A percentile compares a stretch with the other conserved stretches of the same genome.
Conservation (phyloP, 1,139 yeast genomes). For the Yamadazyma sp. region DNA sequence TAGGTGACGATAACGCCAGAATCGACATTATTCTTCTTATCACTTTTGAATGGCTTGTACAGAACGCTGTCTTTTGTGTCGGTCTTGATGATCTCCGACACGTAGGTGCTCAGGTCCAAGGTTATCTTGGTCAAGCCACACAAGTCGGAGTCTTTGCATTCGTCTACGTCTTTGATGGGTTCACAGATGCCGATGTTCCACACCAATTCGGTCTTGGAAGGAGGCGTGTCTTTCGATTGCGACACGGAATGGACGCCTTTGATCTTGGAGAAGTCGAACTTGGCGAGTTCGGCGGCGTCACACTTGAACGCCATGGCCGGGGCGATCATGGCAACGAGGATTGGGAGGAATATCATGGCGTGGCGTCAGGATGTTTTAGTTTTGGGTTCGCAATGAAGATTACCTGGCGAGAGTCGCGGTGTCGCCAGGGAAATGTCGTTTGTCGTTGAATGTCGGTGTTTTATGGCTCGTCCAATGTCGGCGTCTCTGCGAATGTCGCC, state of each 20-base stretch:
- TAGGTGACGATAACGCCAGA: slow-evolving; percentile 49
- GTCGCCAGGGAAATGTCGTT: too few relatives aligned
- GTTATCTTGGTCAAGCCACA: slow-evolving; percentile 62
- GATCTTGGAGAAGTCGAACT: slow-evolving; percentile 44
- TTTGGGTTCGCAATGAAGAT: too few relatives aligned
- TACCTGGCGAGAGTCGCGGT: too few relatives aligned
- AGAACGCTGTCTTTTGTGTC: slow-evolving; percentile 37
- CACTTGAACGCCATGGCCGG: slow-evolving; percentile 38
- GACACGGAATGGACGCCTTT: slow-evolving; percentile 48
- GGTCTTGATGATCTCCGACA: slow-evolving; percentile 58
- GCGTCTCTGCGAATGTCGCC: too few relatives aligned
- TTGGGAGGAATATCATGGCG: neutral
- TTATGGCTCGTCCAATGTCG: too few relatives aligned
- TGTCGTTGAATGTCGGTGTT: too few relatives aligned
- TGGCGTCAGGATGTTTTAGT: too few relatives aligned
- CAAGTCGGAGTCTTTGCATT: slow-evolving; percentile 66
- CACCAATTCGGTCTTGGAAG: slow-evolving; percentile 58
- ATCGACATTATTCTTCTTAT: slow-evolving; percentile 25
- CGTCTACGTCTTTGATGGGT: slow-evolving; percentile 37
- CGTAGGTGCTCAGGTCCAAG: slow-evolving; percentile 39
- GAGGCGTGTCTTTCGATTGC: slow-evolving; percentile 64
- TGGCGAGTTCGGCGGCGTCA: slow-evolving; percentile 36
- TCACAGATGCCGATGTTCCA: slow-evolving; percentile 79
- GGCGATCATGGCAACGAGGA: too few relatives aligned
- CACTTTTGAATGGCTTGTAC: slow-evolving; percentile 20